Percentiles rank a stretch among this genome's conserved stretches.
Conservation (phyloP, 441 rosid genomes). For the California macrophylla region DNA sequence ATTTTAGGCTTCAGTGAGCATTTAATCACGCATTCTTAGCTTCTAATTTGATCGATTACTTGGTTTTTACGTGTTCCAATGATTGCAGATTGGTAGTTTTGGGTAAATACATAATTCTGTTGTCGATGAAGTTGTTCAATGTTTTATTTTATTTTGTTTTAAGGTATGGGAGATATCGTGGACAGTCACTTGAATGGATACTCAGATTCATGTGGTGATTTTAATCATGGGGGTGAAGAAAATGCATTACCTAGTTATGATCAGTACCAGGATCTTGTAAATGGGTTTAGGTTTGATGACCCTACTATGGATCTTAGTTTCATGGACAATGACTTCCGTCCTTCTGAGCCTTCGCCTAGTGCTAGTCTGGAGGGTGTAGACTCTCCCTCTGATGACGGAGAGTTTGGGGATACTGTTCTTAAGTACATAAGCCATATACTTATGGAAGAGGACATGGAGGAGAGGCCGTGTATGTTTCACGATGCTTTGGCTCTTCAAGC, state of each 20-base stretch:
- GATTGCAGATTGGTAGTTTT: not conserved
- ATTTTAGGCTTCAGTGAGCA: not conserved
- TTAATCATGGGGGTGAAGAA: not conserved
- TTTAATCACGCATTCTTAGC: not conserved
- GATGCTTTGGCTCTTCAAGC: conserved; percentile 62
- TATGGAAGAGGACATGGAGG: conserved; percentile 71
- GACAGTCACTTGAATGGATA: conserved; percentile 1
- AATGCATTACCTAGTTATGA: not conserved
- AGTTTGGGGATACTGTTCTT: conserved; percentile 37
- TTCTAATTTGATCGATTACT: not conserved
- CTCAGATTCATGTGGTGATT: not conserved
- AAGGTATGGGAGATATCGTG: not conserved
- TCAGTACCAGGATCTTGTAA: conserved; percentile 3
- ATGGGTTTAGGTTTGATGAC: conserved; percentile 20
- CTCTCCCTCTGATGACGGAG: conserved; percentile 36
- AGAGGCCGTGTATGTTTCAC: conserved; percentile 51
- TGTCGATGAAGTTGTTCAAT: not conserved
- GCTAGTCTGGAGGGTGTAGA: conserved; percentile 27
- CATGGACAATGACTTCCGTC: conserved; percentile 16
- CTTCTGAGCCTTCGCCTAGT: conserved; percentile 21
- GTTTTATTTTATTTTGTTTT: not conserved
- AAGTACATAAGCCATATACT: conserved; percentile 64
- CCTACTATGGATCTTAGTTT: conserved; percentile 20
- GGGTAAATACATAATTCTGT: not conserved
- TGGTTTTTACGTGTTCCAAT: not conserved